phyloP scores from a whole-genome alignment of 176 grass and related monocot genomes.

The Metroxylon sagu region DNA sequence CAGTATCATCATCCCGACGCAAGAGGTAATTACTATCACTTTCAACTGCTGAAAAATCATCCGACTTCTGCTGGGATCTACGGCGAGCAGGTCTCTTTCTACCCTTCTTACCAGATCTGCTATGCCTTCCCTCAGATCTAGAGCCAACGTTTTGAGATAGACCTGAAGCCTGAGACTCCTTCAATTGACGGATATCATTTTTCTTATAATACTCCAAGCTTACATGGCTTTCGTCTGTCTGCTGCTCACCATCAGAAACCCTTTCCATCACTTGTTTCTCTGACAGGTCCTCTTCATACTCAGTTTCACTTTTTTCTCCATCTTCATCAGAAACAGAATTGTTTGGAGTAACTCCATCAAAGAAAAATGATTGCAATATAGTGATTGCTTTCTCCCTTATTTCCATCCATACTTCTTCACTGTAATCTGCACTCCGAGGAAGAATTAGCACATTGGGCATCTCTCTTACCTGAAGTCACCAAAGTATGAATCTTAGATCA shows the following conservation, averaged over 20 bases:
- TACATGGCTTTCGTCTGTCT: constrained; percentile 61
- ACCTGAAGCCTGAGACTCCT: constrained; percentile 44
- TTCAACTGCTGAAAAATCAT: constrained; percentile 59
- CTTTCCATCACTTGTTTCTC: constrained; percentile 46
- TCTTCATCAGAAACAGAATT: constrained; percentile 82
- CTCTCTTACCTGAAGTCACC: constrained; percentile 57
- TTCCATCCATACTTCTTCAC: constrained; percentile 99
- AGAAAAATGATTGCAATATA: constrained; percentile 86
- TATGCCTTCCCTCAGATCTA: constrained; percentile 61
- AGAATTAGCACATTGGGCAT: constrained; percentile 99
- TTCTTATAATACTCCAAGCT: constrained; percentile 59
- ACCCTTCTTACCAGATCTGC: constrained; percentile 86
- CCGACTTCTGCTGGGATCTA: constrained; percentile 67
- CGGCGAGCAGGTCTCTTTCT: constrained; percentile 81
- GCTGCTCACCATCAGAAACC: constrained; percentile 37
- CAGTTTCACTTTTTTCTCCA: constrained; percentile 64
- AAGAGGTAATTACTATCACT: constrained; percentile 55
- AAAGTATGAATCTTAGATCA: too few species aligned
- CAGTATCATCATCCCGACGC: constrained; percentile 55
- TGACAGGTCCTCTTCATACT: constrained; percentile 48
- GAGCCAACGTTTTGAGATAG: constrained; percentile 37
- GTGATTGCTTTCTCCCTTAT: constrained; percentile 90
- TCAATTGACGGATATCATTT: constrained; percentile 39
- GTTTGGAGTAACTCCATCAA: constrained; percentile 77
- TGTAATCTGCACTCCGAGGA: constrained; percentile 87